Conservation (phyloP, 371 early-diverging fungal genomes). For the Mucor saturninus region DNA sequence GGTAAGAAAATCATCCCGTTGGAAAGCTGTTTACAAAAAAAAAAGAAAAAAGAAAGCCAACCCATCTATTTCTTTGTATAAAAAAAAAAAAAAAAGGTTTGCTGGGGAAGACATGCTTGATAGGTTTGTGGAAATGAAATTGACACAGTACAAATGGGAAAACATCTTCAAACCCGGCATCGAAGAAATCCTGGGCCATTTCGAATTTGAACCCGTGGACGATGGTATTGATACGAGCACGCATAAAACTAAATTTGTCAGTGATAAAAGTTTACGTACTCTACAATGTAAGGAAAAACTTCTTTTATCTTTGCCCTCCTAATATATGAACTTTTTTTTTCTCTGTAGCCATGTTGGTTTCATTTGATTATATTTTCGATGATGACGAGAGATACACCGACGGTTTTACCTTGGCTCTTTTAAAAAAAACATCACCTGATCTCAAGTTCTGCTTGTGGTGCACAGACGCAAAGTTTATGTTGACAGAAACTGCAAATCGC, state of each 20-base stretch:
- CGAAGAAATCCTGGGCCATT: too few relatives aligned
- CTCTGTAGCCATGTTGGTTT: constrained; percentile 18
- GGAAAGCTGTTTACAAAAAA: not conserved
- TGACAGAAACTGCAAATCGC: not conserved
- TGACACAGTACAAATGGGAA: constrained; percentile 12
- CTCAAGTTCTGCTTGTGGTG: not conserved
- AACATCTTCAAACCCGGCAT: too few relatives aligned
- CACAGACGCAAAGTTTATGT: not conserved
- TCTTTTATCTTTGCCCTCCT: not conserved
- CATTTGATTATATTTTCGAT: constrained; percentile 41
- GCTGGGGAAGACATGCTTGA: constrained; percentile 37
- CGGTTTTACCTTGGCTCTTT: constrained; percentile 52
- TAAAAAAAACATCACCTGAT: constrained; percentile 16
- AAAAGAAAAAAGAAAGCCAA: not conserved
- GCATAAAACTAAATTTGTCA: too few relatives aligned
- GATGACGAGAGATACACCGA: constrained; percentile 30
- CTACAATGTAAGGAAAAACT: not conserved
- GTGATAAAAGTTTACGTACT: too few relatives aligned
- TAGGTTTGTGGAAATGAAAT: constrained; percentile 27
- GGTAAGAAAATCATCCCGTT: not conserved
- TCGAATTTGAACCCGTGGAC: too few relatives aligned
- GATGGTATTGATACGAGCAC: too few relatives aligned
- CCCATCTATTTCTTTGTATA: not conserved
- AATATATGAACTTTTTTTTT: not conserved
- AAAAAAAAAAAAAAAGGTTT: constrained; percentile 9